Conservation (phyloP, 2,329 filamentous ascomycete species). For the Colletotrichum sp. region DNA sequence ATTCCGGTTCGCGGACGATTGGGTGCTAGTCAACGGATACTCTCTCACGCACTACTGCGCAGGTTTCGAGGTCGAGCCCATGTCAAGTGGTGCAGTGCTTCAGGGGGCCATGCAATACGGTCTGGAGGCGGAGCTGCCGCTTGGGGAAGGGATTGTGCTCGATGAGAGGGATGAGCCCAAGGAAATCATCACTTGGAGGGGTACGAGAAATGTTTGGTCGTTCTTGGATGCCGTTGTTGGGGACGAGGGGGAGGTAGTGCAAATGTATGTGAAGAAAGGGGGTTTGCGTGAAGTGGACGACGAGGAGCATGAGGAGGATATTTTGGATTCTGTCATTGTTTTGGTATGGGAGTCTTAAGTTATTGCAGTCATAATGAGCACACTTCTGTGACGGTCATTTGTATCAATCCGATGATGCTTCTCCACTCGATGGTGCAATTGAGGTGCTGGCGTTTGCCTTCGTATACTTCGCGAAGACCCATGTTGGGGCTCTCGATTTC, state of each 20-base stretch:
- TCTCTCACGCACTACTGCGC: constrained; percentile 48
- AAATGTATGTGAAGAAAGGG: constrained; percentile 46
- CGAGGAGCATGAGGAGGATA: constrained; percentile 25
- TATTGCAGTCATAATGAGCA: neutral
- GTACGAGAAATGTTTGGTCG: constrained; percentile 41
- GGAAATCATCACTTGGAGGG: constrained; percentile 39
- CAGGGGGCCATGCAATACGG: constrained; percentile 12
- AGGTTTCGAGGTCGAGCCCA: constrained; percentile 30
- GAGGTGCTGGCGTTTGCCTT: neutral
- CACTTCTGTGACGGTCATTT: neutral
- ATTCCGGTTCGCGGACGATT: constrained; percentile 49
- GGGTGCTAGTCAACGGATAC: constrained; percentile 53
- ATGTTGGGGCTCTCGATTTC: neutral
- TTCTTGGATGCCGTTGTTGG: constrained; percentile 43
- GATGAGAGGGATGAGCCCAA: constrained; percentile 31
- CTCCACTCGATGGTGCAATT: neutral
- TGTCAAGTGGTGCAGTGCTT: neutral
- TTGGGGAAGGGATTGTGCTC: constrained; percentile 35
- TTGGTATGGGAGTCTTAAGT: constrained; percentile 40
- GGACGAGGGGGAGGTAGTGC: constrained; percentile 45
- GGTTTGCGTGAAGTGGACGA: neutral
- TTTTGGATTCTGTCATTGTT: constrained; percentile 42
- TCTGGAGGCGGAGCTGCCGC: constrained; percentile 11
- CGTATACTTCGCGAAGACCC: neutral
- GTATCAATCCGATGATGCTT: no score